Percentiles rank a stretch among this genome's conserved stretches.
These are phyloP conservation scores for Laguncularia racemosa DNA, from an alignment of 345 rosid genomes.

Conservation along the genomic window DNA sequence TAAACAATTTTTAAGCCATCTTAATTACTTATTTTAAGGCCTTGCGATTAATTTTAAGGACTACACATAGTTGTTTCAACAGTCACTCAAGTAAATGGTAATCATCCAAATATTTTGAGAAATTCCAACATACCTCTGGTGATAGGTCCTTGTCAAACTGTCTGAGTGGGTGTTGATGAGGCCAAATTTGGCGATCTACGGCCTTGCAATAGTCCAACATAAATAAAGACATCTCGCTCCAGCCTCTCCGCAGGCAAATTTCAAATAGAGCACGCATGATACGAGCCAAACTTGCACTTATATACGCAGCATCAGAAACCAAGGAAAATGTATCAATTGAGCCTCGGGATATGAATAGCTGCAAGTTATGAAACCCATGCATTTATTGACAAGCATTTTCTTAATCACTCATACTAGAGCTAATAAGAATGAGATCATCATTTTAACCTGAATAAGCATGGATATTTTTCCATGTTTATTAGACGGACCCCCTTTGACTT, in stretches of 20 bases:
- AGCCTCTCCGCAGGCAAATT: constrained; percentile 83
- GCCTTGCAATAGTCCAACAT: constrained; percentile 98
- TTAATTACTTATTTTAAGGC: too few relatives aligned
- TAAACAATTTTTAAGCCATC: too few relatives aligned
- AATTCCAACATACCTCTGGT: constrained; percentile 50
- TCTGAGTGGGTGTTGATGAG: constrained; percentile 89
- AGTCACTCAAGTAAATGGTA: neutral
- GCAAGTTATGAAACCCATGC: constrained; percentile 16
- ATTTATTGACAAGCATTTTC: neutral
- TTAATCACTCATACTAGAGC: neutral
- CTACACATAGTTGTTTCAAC: too few relatives aligned
- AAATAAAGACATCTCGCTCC: constrained; percentile 88
- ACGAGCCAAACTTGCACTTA: constrained; percentile 98
- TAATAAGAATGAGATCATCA: neutral
- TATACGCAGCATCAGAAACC: constrained; percentile 91
- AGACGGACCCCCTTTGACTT: constrained; percentile 85
- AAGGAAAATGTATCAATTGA: constrained; percentile 86
- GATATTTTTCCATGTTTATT: constrained; percentile 96
- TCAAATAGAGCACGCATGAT: constrained; percentile 95
- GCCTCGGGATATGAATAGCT: constrained; percentile 95
- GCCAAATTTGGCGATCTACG: constrained; percentile 97
- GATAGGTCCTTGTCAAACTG: constrained; percentile 87
- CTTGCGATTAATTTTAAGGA: too few relatives aligned
- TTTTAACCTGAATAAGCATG: constrained; percentile 82
- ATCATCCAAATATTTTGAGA: constrained; percentile 3